These are phyloP conservation scores for Podospora anserina DNA, from an alignment of 495 filamentous ascomycete species.

Conservation along the genomic window DNA sequence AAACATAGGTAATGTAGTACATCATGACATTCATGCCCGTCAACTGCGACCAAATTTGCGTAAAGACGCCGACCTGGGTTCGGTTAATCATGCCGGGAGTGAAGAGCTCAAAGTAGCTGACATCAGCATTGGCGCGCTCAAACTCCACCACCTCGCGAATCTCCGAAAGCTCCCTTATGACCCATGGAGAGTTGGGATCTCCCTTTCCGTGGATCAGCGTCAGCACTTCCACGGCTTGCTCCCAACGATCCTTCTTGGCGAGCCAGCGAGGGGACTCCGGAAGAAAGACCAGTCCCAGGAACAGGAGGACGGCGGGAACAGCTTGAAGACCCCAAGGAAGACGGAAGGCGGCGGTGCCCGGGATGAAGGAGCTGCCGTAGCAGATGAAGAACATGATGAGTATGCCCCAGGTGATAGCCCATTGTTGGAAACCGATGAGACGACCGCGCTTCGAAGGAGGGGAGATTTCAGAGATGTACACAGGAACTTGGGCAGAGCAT, in stretches of 20 bases:
- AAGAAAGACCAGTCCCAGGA: constrained; percentile 59
- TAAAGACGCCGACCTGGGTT: constrained; percentile 70
- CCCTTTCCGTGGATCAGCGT: constrained; percentile 66
- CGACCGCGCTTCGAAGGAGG: constrained; percentile 67
- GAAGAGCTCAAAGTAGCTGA: constrained; percentile 67
- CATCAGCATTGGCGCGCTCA: constrained; percentile 58
- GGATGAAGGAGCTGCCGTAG: constrained; percentile 69
- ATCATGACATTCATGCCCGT: constrained; percentile 84
- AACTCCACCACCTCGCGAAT: constrained; percentile 69
- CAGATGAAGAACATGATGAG: constrained; percentile 74
- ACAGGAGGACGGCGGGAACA: constrained; percentile 64
- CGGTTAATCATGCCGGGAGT: constrained; percentile 70
- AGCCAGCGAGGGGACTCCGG: constrained; percentile 80
- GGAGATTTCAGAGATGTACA: constrained; percentile 73
- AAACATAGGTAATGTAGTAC: constrained; percentile 62
- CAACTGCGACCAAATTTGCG: constrained; percentile 80
- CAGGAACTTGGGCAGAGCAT: constrained; percentile 74
- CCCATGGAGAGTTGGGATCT: constrained; percentile 58
- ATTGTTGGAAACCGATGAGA: constrained; percentile 69
- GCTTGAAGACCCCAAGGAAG: constrained; percentile 76
- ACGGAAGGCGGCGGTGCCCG: constrained; percentile 60
- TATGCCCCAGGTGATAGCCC: constrained; percentile 78
- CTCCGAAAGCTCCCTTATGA: constrained; percentile 63
- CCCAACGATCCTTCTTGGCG: constrained; percentile 69
- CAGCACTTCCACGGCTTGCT: constrained; percentile 62